A percentile compares a stretch with the other conserved stretches of the same genome.
Evolutionary conservation across 2,329 filamentous ascomycete genomes (phyloP).

Genomic region (Pezicula neosporulosa): DNA sequence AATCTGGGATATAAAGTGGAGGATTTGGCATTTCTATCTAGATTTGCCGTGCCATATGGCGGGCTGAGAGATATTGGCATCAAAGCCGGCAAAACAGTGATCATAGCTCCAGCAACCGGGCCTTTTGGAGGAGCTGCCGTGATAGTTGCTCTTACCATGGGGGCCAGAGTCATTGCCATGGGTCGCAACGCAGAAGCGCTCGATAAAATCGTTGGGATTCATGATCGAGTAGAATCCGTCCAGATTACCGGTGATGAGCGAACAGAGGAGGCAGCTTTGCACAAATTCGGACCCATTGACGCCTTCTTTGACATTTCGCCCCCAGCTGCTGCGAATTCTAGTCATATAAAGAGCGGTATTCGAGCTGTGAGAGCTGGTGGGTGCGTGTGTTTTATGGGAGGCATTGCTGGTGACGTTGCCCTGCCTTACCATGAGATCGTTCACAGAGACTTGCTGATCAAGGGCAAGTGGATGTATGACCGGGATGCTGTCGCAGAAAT

Average conservation of each 20-base stretch:
- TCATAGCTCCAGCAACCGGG: constrained; percentile 44
- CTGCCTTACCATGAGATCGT: constrained; percentile 28
- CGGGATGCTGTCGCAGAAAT: constrained; percentile 34
- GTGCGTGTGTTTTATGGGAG: constrained; percentile 31
- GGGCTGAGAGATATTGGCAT: constrained; percentile 41
- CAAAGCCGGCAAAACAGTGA: constrained; percentile 39
- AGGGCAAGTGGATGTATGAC: constrained; percentile 44
- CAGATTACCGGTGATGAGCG: constrained; percentile 3
- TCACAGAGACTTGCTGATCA: constrained; percentile 30
- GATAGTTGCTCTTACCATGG: constrained; percentile 39
- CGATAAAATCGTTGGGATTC: constrained; percentile 12
- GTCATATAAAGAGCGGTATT: constrained; percentile 34
- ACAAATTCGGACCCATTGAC: constrained; percentile 31
- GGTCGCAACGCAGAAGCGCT: constrained; percentile 35
- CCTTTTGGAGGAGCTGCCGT: constrained; percentile 41
- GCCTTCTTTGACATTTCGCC: constrained; percentile 43
- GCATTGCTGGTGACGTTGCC: constrained; percentile 20
- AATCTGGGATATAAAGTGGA: constrained; percentile 33
- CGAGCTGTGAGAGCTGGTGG: constrained; percentile 24
- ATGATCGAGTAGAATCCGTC: constrained; percentile 22
- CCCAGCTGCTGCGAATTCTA: constrained; percentile 30
- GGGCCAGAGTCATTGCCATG: constrained; percentile 45
- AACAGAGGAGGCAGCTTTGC: constrained; percentile 15
- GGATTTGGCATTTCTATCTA: constrained; percentile 36
- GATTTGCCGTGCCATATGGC: constrained; percentile 36